Evolutionary conservation across 495 filamentous ascomycete species (phyloP).

Genomic region (Penicillium bovifimosum): DNA sequence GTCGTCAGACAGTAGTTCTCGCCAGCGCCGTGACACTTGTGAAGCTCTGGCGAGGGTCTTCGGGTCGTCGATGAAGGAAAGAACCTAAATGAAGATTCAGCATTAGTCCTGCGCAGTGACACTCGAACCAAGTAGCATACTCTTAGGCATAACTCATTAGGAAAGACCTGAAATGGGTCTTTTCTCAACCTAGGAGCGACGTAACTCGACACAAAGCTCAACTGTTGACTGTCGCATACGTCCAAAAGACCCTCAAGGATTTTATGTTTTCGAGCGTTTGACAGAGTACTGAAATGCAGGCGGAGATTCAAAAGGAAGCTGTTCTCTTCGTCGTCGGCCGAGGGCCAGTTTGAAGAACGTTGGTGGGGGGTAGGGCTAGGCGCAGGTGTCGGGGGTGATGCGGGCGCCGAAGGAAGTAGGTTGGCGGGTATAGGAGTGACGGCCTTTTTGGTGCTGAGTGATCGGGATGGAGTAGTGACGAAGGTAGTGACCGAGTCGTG

Average conservation of each 20-base stretch:
- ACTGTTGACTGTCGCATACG: slow-evolving; percentile 85
- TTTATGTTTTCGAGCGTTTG: slow-evolving; percentile 50
- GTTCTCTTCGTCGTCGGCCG: slow-evolving; percentile 53
- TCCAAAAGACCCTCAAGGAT: slow-evolving; percentile 81
- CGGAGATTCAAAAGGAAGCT: slow-evolving; percentile 49
- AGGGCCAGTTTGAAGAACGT: slow-evolving; percentile 53
- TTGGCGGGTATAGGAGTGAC: slow-evolving; percentile 50
- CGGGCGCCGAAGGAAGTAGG: slow-evolving; percentile 59
- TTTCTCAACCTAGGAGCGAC: slow-evolving; percentile 90
- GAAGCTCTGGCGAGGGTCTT: slow-evolving; percentile 86
- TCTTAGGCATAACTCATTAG: slow-evolving; percentile 85
- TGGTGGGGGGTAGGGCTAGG: slow-evolving; percentile 63
- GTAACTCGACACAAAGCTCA: slow-evolving; percentile 91
- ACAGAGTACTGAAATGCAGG: slow-evolving; percentile 50
- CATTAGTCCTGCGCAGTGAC: neutral
- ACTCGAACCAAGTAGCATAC: slow-evolving; percentile 43
- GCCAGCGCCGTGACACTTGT: slow-evolving; percentile 88
- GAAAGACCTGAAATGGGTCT: slow-evolving; percentile 84
- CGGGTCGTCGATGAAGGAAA: slow-evolving; percentile 92
- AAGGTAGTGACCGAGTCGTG: slow-evolving; percentile 34
- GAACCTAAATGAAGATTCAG: slow-evolving; percentile 50
- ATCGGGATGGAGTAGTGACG: slow-evolving; percentile 39
- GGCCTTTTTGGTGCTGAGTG: slow-evolving; percentile 49
- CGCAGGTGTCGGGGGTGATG: slow-evolving; percentile 64
- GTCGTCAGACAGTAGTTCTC: slow-evolving; percentile 89